Conservation (phyloP, 2,329 filamentous ascomycete genomes). For the Diaporthe sp. region DNA sequence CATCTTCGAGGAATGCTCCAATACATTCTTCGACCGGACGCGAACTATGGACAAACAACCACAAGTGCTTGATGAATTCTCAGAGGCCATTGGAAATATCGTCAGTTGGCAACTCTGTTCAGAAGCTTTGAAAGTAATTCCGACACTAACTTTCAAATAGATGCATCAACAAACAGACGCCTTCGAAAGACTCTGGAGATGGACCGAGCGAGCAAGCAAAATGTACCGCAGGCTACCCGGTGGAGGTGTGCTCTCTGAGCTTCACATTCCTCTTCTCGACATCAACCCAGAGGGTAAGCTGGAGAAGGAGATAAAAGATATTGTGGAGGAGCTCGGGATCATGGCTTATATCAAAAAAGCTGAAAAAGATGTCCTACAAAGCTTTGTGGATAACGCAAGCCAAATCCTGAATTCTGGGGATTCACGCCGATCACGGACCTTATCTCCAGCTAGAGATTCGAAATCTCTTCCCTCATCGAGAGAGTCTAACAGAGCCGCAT, state of each 20-base stretch:
- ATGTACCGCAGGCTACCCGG: background rate
- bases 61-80: background rate
- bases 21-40: background rate
- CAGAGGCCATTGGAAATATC: background rate
- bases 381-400: background rate
- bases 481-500: background rate
- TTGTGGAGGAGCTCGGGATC: background rate
- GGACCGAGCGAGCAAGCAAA: background rate
- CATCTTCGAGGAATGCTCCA: conserved; percentile 5
- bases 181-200: background rate
- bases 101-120: background rate
- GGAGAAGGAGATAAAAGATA: conserved; percentile 1
- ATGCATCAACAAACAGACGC: background rate
- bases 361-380: background rate
- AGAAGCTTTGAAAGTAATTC: too few species aligned
- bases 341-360: background rate
- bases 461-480: rapidly evolving
- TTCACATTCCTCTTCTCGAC: background rate
- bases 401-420: background rate
- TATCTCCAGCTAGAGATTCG: too few species aligned
- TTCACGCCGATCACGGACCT: background rate
- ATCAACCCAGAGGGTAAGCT: background rate
- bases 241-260: background rate
- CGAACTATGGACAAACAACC: background rate
- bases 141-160: too few species aligned